These are phyloP conservation scores for Zymoseptoria passerinii DNA, from an alignment of 2,329 filamentous ascomycete species.

Conservation along the genomic window DNA sequence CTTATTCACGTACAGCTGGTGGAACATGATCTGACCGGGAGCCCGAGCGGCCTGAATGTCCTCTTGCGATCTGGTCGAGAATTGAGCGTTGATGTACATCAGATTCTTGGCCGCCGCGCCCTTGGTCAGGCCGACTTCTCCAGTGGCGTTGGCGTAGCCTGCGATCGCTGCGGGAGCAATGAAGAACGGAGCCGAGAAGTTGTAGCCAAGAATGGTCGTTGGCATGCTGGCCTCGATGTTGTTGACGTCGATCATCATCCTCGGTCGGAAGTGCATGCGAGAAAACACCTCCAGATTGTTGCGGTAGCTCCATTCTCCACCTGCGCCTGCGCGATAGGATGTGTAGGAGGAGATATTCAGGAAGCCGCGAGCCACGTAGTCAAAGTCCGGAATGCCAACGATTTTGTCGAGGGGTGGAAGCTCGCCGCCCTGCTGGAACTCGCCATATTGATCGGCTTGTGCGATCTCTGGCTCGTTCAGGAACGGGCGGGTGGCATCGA, in stretches of 20 bases:
- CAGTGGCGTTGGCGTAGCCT: constrained; percentile 64
- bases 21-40: constrained; percentile 31
- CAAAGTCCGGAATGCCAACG: constrained; percentile 18
- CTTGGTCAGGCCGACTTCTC: constrained; percentile 34
- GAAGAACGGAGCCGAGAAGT: constrained; percentile 79
- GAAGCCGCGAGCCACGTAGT: constrained; percentile 10
- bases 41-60: constrained; percentile 26
- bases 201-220: constrained; percentile 85
- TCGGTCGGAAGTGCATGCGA: constrained; percentile 14
- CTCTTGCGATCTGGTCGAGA: constrained; percentile 27
- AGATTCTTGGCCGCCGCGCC: constrained; percentile 42
- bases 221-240: constrained; percentile 19
- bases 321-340: constrained; percentile 23
- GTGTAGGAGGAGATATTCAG: constrained; percentile 16
- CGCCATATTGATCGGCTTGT: constrained; percentile 11
- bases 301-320: constrained; percentile 23
- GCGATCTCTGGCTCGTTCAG: constrained; percentile 13
- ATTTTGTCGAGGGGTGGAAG: constrained; percentile 9
- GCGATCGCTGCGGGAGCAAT: constrained; percentile 83
- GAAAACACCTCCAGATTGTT: constrained; percentile 23
- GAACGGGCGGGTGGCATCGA: constrained; percentile 11
- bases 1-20: constrained; percentile 30
- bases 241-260: constrained; percentile 19
- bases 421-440: constrained; percentile 2
- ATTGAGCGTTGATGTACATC: constrained; percentile 42